Evolutionary conservation across 1,284 basidiomycete species (phyloP), one percentile per base, ranked within the genome.

Genomic region (Anthracocystis setariae): DNA sequence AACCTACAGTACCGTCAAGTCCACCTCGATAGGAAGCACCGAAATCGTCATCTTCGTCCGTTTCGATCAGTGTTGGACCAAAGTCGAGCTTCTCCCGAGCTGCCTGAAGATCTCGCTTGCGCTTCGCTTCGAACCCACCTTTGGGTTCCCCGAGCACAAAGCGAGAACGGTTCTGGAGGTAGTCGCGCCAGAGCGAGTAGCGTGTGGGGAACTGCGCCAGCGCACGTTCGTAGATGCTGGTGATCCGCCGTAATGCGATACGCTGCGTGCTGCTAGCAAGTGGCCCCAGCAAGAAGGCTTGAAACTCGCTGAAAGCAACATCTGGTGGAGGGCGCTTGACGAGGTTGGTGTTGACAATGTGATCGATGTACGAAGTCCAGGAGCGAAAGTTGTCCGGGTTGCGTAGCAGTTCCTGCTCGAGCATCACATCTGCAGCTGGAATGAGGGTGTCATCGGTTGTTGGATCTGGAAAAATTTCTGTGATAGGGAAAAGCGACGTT

Each of bases 171-270:
- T 90, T 89, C 47, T 87, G 87, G 44, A 98, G 86, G 83, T 98
- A 99, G 0, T 91, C 88, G 79, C 92, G 93, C 96, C 96, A 98
- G 46, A 98, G 85, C 81, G 94, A 93, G 88, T 92, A 98, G 13
- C 90, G 92, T 17, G 88, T 88, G 0, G 95, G 91, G 78, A 97
- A 97, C 64, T 94, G 88, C 5, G 86, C 88, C 15, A 99, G 86
- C 0, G 94, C 94, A 32, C 93, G 87, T 84, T 99, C 96, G 82
- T 96, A 98, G 27, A 96, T 88, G 83, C 92, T 93, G 5, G 91
- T 91, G 45, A 94, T 86, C 49, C 90, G 89, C 75, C 94, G 92
- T 20, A 97, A 85, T 29, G 90, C 90, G 44, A 88, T 87, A 54
- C 93, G 88, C 44, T 90, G 88, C 15, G 87, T 86, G 4, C 89